These are phyloP conservation scores for Colletotrichum caudatum DNA, from an alignment of 2,329 filamentous ascomycete genomes.

Conservation along the genomic window DNA sequence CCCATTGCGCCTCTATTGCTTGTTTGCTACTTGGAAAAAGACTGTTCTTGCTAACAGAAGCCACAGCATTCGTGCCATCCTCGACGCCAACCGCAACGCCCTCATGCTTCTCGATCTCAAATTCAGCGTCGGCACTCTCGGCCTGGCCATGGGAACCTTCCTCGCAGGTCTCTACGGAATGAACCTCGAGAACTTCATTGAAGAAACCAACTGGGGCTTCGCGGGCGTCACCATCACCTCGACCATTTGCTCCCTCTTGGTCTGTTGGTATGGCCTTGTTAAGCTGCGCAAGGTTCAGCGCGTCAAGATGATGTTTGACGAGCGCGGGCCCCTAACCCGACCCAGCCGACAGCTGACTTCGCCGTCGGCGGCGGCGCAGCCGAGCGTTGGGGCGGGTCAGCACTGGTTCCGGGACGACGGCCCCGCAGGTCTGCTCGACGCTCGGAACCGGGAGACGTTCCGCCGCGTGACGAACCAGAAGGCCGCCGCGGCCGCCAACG, in stretches of 20 bases:
- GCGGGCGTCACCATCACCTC: constrained; percentile 78
- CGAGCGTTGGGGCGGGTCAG: constrained; percentile 46
- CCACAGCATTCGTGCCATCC: constrained; percentile 88
- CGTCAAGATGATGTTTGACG: constrained; percentile 79
- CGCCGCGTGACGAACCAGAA: constrained; percentile 58
- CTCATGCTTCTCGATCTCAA: constrained; percentile 98
- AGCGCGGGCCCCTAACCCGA: constrained; percentile 54
- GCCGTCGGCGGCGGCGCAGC: constrained; percentile 7
- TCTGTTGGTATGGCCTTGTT: constrained; percentile 85
- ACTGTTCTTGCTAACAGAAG: constrained; percentile 44
- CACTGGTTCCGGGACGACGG: constrained; percentile 63
- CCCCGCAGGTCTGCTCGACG: constrained; percentile 64
- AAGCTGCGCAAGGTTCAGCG: constrained; percentile 89
- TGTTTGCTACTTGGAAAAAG: constrained; percentile 42
- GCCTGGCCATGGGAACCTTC: constrained; percentile 94
- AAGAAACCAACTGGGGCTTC: constrained; percentile 92
- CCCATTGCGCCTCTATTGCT: constrained; percentile 34
- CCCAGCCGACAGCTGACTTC: neutral
- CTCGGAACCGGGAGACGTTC: constrained; percentile 66
- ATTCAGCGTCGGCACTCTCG: constrained; percentile 93
- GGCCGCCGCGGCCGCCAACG: constrained; percentile 51
- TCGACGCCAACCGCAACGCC: constrained; percentile 97
- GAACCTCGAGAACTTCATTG: constrained; percentile 99
- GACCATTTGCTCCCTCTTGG: constrained; percentile 77
- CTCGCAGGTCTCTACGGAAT: constrained; percentile 99